Evolutionary conservation across 1,139 yeast genomes (phyloP), one percentile per base, ranked within the genome.

Genomic region (Cylindricascospora bacillispora): DNA sequence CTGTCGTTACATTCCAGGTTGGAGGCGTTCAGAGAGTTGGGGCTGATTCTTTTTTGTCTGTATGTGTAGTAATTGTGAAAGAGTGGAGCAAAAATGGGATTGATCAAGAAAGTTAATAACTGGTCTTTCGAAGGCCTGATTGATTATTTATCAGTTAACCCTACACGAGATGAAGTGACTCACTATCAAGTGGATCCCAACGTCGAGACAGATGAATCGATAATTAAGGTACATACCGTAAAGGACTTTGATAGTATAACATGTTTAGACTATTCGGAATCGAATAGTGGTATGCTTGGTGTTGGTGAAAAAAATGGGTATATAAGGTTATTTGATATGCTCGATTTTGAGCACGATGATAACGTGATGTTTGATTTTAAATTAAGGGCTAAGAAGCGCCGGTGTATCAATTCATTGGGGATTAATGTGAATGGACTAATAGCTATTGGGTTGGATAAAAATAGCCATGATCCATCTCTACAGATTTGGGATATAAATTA

Each of bases 401-500:
- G 94, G 31, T 76, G 89, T 1, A 79, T 93, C 44, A 83, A 81
- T 45, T 56, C 86, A 1, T 52, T 85, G 2, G 67, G 86, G 2
- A 79, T 85, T 55, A 80, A 72, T 49, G 60, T 65, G 15, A 61
- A 63, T 24, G 80, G 78, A 1, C 53, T 79, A 25, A 58, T 85
- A 4, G 95, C 85, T 0, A 72, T 77, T 16, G 94, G 93, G 0
- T 66, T 77, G 37, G 95, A 85, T 40, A 73, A 82, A 43, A 77
- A 80, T 6, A 63, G 89, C 32, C 82, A 74, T 41, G 94, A 82
- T 46, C 70, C 72, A 35, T 75, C 92, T 16, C 57, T 86, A 29
- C 80, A 79, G 43, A 63, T 86, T 9, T 85, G 93, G 89, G 82
- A 82, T 47, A 62, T 81, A n/a, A 72, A 69, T 33, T 74, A 71